Evolutionary conservation across 2,329 filamentous ascomycete genomes (phyloP), one percentile per base, ranked within the genome.

Genomic region (Fusarium tanahbumbuense): DNA sequence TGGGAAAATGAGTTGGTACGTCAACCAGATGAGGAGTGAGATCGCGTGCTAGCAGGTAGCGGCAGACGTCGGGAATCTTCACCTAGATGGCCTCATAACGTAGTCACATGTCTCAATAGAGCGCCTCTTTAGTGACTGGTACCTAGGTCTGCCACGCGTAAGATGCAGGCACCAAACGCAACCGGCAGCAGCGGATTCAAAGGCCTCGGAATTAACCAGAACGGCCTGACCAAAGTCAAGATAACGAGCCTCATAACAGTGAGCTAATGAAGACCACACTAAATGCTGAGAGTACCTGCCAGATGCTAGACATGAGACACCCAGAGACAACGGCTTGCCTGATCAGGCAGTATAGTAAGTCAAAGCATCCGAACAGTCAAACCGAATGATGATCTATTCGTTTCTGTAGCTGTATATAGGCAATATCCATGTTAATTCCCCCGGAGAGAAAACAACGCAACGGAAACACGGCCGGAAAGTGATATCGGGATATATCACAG

Each of bases 101-200:
- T 28, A 13, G 18, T 32, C 44, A 18, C 40, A 57, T 61, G 47
- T n/a, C 27, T 60, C 22, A 16, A 37, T 34, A 18, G 40, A 66
- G 56, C 34, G 62, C 70, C 56, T 63, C 49, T 18, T 18, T 48
- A 47, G 42, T 71, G 72, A 65, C 73, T 72, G 67, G 73, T 50
- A 58, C 55, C 46, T 30, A 30, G 20, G n/a, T 37, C 27, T 46
- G 44, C 55, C 68, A 58, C 52, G 54, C 53, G 56, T 53, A 48
- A 54, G n/a, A 62, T 44, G 34, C 27, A 48, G 58, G 16, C 18
- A 37, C 20, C 45, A 28, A 56, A 52, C 34, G 28, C 30, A 16
- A 3, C n/a, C 40, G 59, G 45, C 25, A 44, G 12, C 45, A 30
- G 6, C 45, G 49, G 57, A 56, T 44, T 34, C n/a, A 27, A 28